Conservation (phyloP, 2,329 filamentous ascomycete species). For the Fonsecaea monophora region DNA sequence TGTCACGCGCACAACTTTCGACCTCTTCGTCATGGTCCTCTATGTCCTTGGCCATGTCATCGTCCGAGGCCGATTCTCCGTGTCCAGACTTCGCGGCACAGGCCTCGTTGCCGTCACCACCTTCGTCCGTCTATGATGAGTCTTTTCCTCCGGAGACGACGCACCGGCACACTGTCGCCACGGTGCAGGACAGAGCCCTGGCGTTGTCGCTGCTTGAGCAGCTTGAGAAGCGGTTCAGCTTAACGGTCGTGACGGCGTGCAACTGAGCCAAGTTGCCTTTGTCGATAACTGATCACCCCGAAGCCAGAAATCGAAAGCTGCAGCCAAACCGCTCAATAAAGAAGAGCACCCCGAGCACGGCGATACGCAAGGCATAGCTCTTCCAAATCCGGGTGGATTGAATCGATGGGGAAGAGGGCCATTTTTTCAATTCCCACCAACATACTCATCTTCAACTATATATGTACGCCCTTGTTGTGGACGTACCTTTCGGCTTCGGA, state of each 20-base stretch:
- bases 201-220: background rate
- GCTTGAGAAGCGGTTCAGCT: background rate
- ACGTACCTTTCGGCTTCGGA: too few species aligned
- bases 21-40: background rate
- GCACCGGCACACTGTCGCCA: background rate
- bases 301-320: too few species aligned
- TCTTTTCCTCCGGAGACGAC: background rate
- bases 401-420: too few species aligned
- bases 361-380: too few species aligned
- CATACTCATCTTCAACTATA: too few species aligned
- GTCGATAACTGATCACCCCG: too few species aligned
- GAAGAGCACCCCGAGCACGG: too few species aligned
- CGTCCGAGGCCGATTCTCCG: background rate
- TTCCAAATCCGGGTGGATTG: too few species aligned
- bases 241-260: background rate
- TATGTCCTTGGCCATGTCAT: background rate
- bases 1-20: background rate
- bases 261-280: background rate
- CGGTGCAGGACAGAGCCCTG: background rate
- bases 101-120: background rate
- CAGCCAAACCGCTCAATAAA: too few species aligned
- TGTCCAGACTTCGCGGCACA: background rate
- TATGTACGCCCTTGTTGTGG: too few species aligned
- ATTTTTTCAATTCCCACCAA: too few species aligned
- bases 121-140: background rate